Evolutionary conservation across 148 eudicot genomes (phyloP).

Genomic region (Selenicereus undatus): DNA sequence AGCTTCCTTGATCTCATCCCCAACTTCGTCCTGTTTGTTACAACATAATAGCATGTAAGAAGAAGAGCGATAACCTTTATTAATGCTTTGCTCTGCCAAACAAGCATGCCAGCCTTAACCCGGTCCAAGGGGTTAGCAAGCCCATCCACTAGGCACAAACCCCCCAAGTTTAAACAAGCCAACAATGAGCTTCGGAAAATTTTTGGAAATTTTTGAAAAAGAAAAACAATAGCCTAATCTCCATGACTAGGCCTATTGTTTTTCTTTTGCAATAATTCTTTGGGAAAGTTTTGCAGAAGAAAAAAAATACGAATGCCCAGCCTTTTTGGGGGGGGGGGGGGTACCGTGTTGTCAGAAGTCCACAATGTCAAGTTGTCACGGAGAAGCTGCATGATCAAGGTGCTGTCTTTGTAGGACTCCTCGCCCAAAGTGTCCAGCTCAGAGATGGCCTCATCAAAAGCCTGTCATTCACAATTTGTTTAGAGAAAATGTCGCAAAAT

Average conservation of each 20-base stretch:
- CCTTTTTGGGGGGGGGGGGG: background rate
- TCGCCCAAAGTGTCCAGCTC: slow-evolving; percentile 71
- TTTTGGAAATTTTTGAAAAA: too few relatives aligned
- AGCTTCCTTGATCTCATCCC: slow-evolving; percentile 33
- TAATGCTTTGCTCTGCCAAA: background rate
- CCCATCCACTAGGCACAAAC: too few relatives aligned
- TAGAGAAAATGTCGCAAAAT: background rate
- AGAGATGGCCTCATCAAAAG: slow-evolving; percentile 71
- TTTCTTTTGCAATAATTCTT: too few relatives aligned
- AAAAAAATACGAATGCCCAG: too few relatives aligned
- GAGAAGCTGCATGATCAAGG: slow-evolving; percentile 73
- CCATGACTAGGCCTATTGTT: too few relatives aligned
- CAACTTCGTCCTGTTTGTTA: slow-evolving; percentile 24
- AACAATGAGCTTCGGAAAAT: too few relatives aligned
- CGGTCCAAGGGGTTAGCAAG: background rate
- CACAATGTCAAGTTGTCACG: slow-evolving; percentile 67
- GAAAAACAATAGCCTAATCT: too few relatives aligned
- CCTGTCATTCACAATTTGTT: slow-evolving; percentile 27
- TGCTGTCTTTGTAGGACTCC: slow-evolving; percentile 78
- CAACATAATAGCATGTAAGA: background rate
- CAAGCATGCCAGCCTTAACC: background rate
- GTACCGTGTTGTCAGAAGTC: slow-evolving; percentile 61
- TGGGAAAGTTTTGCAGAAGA: too few relatives aligned
- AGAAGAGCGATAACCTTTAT: background rate
- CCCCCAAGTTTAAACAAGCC: too few relatives aligned